Evolutionary conservation across 805 yeast genomes (phyloP).

Genomic region (Wickerhamiella dianesei): DNA sequence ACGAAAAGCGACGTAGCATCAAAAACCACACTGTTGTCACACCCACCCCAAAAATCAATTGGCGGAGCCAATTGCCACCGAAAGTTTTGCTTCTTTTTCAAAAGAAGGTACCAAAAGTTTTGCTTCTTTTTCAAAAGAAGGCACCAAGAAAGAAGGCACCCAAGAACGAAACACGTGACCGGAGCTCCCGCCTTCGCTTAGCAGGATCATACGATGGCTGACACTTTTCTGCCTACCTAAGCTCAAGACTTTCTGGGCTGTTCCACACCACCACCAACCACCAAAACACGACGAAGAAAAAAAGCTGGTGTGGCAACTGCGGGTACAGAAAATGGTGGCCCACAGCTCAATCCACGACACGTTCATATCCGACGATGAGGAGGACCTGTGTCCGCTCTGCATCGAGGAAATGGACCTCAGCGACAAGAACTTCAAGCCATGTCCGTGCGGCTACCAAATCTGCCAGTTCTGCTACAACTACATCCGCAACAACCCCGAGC

Average conservation of each 20-base stretch:
- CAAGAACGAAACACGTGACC: too few relatives aligned
- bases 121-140: too few relatives aligned
- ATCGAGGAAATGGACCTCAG: slow-evolving; percentile 96
- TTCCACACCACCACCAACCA: not conserved
- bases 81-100: too few relatives aligned
- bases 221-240: not conserved
- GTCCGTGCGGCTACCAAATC: slow-evolving; percentile 98
- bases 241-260: not conserved
- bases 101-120: too few relatives aligned
- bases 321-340: not conserved
- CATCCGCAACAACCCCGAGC: slow-evolving; percentile 86
- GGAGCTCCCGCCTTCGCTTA: too few relatives aligned
- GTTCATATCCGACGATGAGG: slow-evolving; percentile 66
- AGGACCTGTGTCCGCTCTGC: slow-evolving; percentile 79
- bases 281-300: not conserved
- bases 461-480: slow-evolving; percentile 98
- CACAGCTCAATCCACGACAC: slow-evolving; percentile 27
- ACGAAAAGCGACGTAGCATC: too few relatives aligned
- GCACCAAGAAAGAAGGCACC: too few relatives aligned
- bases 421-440: slow-evolving; percentile 94
- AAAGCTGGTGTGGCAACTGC: not conserved
- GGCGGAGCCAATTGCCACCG: too few relatives aligned
- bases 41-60: too few relatives aligned
- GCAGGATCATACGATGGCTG: not conserved
- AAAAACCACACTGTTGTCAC: too few relatives aligned